Conservation (phyloP, 2,329 filamentous ascomycete genomes). For the Ophiostoma australiae region DNA sequence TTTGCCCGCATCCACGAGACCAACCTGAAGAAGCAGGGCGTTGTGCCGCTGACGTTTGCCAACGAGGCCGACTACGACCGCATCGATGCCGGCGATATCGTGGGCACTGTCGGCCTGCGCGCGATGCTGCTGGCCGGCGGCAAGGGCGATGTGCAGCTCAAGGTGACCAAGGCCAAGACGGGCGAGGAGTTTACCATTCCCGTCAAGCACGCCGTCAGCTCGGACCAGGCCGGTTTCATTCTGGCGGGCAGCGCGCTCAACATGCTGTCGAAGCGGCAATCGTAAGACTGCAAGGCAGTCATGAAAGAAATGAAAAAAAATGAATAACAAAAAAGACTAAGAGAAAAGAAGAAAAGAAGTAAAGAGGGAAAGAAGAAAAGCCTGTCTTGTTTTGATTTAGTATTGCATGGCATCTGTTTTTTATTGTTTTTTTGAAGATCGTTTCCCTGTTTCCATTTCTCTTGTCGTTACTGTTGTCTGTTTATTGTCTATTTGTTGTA, state of each 20-base stretch:
- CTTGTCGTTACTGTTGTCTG: background rate
- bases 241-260: constrained; percentile 92
- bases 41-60: constrained; percentile 87
- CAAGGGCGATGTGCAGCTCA: constrained; percentile 67
- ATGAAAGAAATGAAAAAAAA: background rate
- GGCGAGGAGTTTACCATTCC: constrained; percentile 65
- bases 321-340: too few species aligned
- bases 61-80: constrained; percentile 83
- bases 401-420: constrained; percentile 10
- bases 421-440: background rate
- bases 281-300: background rate
- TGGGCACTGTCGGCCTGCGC: constrained; percentile 75
- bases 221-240: constrained; percentile 88
- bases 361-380: background rate
- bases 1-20: constrained; percentile 92
- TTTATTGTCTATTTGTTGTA: background rate
- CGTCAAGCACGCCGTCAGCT: constrained; percentile 81
- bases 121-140: constrained; percentile 75
- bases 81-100: constrained; percentile 76
- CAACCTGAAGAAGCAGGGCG: constrained; percentile 94
- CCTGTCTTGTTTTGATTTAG: background rate
- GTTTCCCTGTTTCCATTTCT: background rate
- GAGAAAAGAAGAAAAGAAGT: too few species aligned
- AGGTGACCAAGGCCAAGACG: constrained; percentile 55
- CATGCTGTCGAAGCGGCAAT: constrained; percentile 61